These are phyloP conservation scores for Oxyria digyna DNA, from an alignment of 148 eudicot species.

Conservation along the genomic window DNA sequence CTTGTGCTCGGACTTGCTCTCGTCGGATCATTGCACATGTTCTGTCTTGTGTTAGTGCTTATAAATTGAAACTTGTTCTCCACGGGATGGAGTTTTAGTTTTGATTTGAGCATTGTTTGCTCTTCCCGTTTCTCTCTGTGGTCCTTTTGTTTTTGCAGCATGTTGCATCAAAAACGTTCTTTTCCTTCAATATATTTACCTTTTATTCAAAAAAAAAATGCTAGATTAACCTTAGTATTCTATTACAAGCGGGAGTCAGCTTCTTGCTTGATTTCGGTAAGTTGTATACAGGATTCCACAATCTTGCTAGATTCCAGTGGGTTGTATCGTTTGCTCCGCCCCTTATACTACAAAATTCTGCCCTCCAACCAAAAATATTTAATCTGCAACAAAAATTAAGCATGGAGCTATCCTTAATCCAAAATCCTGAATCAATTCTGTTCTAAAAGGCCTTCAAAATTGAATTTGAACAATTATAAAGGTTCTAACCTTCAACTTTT, in stretches of 20 bases:
- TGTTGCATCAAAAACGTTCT: too few relatives aligned
- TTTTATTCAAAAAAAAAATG: too few relatives aligned
- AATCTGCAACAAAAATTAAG: not conserved
- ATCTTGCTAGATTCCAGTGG: not conserved
- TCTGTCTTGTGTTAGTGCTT: too few relatives aligned
- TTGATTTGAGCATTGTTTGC: too few relatives aligned
- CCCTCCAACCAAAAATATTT: not conserved
- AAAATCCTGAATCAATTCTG: not conserved
- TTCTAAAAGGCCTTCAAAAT: not conserved
- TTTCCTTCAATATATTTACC: too few relatives aligned
- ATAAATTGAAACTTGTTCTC: too few relatives aligned
- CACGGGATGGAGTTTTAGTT: too few relatives aligned
- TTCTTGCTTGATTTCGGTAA: not conserved
- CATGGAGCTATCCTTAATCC: not conserved
- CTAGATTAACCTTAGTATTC: not conserved
- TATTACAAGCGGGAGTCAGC: not conserved
- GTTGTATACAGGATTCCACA: not conserved
- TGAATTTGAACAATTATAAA: not conserved
- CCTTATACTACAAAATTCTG: not conserved
- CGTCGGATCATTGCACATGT: too few relatives aligned
- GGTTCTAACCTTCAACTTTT: not conserved
- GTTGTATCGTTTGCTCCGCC: too few relatives aligned
- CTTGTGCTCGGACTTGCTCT: too few relatives aligned
- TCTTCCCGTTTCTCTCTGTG: too few relatives aligned
- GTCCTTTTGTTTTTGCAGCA: too few relatives aligned